Evolutionary conservation across 2,329 filamentous ascomycete species (phyloP).

Genomic region (Fusarium sacchari): DNA sequence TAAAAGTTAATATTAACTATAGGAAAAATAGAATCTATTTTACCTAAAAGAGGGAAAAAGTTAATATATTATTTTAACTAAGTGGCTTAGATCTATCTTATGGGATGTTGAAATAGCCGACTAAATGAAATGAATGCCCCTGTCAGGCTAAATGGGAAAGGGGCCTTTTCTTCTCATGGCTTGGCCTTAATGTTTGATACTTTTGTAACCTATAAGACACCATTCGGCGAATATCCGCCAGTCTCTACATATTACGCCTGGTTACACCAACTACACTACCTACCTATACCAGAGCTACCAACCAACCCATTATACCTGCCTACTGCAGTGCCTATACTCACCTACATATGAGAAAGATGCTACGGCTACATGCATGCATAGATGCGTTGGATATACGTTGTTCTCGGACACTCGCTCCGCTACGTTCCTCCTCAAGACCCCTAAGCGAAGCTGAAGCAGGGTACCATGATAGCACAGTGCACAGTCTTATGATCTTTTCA

Average conservation of each 20-base stretch:
- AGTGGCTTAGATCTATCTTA: too few relatives aligned
- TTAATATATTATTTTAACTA: too few relatives aligned
- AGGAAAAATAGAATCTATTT: too few relatives aligned
- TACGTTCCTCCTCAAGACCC: not conserved
- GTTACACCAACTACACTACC: not conserved
- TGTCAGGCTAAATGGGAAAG: slow-evolving; percentile 34
- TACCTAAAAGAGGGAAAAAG: too few relatives aligned
- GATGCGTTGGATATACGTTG: not conserved
- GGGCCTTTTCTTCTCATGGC: slow-evolving; percentile 24
- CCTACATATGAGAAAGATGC: slow-evolving; percentile 4
- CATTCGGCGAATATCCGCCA: slow-evolving; percentile 5
- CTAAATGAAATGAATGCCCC: too few relatives aligned
- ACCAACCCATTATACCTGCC: not conserved
- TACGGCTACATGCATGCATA: slow-evolving; percentile 17
- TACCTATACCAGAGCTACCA: not conserved
- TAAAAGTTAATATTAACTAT: too few relatives aligned
- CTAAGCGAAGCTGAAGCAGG: slow-evolving; percentile 18
- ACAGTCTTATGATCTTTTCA: slow-evolving; percentile 9
- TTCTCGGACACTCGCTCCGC: slow-evolving; percentile 7
- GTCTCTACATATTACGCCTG: not conserved
- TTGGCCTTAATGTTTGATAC: slow-evolving; percentile 23
- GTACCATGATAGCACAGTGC: slow-evolving; percentile 1
- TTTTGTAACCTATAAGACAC: not conserved
- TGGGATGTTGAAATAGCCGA: too few relatives aligned
- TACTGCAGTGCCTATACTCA: not conserved